Evolutionary conservation across 345 rosid species (phyloP).

Genomic region (Brassica carinata): DNA sequence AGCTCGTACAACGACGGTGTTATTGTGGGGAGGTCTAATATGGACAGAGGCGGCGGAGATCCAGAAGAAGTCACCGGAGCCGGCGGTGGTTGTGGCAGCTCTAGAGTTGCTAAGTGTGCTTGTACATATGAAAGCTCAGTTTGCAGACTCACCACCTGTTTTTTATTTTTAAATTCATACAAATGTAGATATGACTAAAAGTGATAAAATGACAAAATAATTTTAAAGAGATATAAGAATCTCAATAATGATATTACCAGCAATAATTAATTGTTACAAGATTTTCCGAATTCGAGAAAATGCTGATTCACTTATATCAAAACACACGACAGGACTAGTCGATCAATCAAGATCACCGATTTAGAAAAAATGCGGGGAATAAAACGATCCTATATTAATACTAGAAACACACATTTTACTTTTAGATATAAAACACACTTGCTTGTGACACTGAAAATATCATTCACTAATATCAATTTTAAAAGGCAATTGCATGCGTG

Average conservation of each 20-base stretch:
- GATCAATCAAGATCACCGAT: slow-evolving; percentile 33
- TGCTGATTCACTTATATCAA: slow-evolving; percentile 24
- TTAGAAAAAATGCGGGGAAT: slow-evolving; percentile 3
- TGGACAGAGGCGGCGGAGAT: slow-evolving; percentile 58
- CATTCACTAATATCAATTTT: slow-evolving; percentile 5
- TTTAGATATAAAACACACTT: not conserved
- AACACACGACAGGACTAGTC: slow-evolving; percentile 24
- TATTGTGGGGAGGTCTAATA: slow-evolving; percentile 70
- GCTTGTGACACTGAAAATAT: slow-evolving; percentile 25
- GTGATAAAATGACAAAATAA: slow-evolving; percentile 16
- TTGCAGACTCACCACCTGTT: slow-evolving; percentile 76
- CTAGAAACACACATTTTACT: not conserved
- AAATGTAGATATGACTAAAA: not conserved
- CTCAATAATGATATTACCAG: slow-evolving; percentile 23
- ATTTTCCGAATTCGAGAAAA: slow-evolving; percentile 27
- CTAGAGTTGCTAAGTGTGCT: slow-evolving; percentile 67
- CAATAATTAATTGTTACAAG: slow-evolving; percentile 30
- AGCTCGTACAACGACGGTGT: slow-evolving; percentile 58
- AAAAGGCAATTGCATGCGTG: not conserved
- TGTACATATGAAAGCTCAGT: slow-evolving; percentile 78
- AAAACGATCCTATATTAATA: slow-evolving; percentile 1
- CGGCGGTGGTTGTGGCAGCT: slow-evolving; percentile 56
- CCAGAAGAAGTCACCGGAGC: slow-evolving; percentile 40
- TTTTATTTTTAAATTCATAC: not conserved
- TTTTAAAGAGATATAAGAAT: slow-evolving; percentile 7